A percentile compares a stretch with the other conserved stretches of the same genome.
Evolutionary conservation across 495 filamentous ascomycete genomes (phyloP).

Genomic region (Annulohypoxylon maeteangense): DNA sequence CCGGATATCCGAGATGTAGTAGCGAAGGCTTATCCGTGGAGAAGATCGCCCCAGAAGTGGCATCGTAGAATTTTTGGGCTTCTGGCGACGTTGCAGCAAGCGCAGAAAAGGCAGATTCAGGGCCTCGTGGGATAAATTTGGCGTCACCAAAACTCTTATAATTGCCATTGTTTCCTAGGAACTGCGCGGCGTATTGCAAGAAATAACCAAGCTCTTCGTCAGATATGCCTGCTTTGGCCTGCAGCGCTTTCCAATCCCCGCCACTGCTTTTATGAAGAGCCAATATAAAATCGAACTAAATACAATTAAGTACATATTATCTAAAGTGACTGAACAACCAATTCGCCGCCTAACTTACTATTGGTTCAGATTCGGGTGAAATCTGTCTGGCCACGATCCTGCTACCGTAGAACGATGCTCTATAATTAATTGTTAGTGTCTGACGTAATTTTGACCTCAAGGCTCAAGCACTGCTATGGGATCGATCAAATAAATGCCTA

Average conservation of each 20-base stretch:
- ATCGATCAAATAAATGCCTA: conserved; percentile 64
- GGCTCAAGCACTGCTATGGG: not conserved
- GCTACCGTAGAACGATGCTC: conserved; percentile 85
- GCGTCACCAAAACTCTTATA: conserved; percentile 96
- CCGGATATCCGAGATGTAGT: conserved; percentile 88
- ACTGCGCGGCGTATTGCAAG: conserved; percentile 86
- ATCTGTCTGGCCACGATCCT: conserved; percentile 88
- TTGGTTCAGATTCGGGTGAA: conserved; percentile 88
- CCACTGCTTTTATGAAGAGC: conserved; percentile 74
- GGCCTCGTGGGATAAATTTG: conserved; percentile 89
- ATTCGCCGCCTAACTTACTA: conserved; percentile 52
- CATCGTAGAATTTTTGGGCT: conserved; percentile 72
- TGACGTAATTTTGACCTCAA: not conserved
- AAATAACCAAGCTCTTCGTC: conserved; percentile 77
- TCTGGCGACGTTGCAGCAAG: conserved; percentile 72
- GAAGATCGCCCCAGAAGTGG: conserved; percentile 79
- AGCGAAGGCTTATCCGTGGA: conserved; percentile 70
- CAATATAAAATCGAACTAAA: conserved; percentile 83
- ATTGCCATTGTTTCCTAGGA: conserved; percentile 92
- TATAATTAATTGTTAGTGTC: conserved; percentile 47
- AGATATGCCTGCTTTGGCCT: conserved; percentile 73
- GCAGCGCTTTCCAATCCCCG: conserved; percentile 82
- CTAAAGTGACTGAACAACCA: not conserved
- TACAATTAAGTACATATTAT: conserved; percentile 21
- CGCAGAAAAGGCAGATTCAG: conserved; percentile 71